A percentile compares a stretch with the other conserved stretches of the same genome.
phyloP scores from a whole-genome alignment of 257 asterid species.

The Anisodus tanguticus region DNA sequence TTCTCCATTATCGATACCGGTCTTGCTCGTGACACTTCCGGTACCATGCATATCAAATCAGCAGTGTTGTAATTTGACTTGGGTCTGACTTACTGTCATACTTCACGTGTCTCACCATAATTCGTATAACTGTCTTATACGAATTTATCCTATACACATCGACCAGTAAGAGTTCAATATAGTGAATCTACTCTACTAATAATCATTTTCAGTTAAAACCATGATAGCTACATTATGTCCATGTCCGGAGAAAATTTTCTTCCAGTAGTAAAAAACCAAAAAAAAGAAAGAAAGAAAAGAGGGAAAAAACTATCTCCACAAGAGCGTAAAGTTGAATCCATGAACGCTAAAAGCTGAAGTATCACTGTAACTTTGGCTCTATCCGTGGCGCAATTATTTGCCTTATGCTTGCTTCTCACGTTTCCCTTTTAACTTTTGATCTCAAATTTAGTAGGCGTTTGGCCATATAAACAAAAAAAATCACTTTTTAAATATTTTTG shows the following conservation, averaged over 20 bases:
- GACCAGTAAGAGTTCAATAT: neutral
- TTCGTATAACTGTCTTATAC: too few species aligned
- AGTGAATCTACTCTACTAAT: constrained; percentile 2
- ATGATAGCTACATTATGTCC: constrained; percentile 15
- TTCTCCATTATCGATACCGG: too few species aligned
- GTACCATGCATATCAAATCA: too few species aligned
- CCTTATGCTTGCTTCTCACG: constrained; percentile 10
- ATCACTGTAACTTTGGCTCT: neutral
- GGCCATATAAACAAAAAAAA: too few species aligned
- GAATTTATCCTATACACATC: too few species aligned
- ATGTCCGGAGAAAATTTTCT: neutral
- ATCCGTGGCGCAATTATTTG: neutral
- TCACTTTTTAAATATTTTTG: too few species aligned
- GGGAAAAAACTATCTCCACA: neutral
- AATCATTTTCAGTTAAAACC: neutral
- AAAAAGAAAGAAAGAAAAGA: neutral
- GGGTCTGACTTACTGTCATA: too few species aligned
- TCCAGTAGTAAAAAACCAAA: neutral
- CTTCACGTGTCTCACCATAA: too few species aligned
- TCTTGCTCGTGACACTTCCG: too few species aligned
- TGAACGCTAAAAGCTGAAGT: neutral
- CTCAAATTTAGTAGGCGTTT: neutral
- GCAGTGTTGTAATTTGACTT: too few species aligned
- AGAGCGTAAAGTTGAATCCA: neutral
- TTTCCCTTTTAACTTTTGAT: constrained; percentile 1